Conservation (phyloP, 225 moss, liverwort and hornwort species). For the Marchantia paleacea region DNA sequence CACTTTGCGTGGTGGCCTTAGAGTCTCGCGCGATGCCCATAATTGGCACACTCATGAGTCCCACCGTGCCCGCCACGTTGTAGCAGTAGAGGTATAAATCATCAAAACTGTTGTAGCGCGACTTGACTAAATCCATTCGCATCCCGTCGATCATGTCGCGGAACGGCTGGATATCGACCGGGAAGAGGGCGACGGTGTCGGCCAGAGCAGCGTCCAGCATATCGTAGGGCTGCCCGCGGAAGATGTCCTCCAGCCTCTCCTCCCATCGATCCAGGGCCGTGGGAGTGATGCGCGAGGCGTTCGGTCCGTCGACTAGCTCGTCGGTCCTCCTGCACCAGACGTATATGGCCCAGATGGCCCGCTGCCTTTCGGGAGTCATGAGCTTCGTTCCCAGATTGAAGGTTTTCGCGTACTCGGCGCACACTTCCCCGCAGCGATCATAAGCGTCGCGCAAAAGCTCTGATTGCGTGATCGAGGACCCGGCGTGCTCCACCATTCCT, state of each 20-base stretch:
- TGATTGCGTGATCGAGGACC: background rate
- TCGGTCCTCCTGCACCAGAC: slow-evolving; percentile 97
- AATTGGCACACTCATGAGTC: slow-evolving; percentile 72
- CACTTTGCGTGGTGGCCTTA: slow-evolving; percentile 53
- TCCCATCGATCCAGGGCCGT: slow-evolving; percentile 90
- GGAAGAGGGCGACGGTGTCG: slow-evolving; percentile 56
- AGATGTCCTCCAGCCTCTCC: slow-evolving; percentile 79
- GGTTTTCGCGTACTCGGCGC: slow-evolving; percentile 87
- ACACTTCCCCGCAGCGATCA: slow-evolving; percentile 78
- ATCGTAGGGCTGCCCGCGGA: slow-evolving; percentile 64
- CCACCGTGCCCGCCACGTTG: slow-evolving; percentile 72
- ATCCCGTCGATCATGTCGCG: slow-evolving; percentile 78
- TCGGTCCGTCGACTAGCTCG: slow-evolving; percentile 90
- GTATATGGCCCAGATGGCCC: slow-evolving; percentile 93
- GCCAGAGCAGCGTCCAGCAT: slow-evolving; percentile 72
- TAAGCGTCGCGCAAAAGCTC: slow-evolving; percentile 67
- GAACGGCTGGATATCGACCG: slow-evolving; percentile 69
- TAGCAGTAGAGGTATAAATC: slow-evolving; percentile 77
- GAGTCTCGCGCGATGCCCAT: slow-evolving; percentile 62
- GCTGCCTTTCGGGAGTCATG: slow-evolving; percentile 85
- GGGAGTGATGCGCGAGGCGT: slow-evolving; percentile 83
- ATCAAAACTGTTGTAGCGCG: slow-evolving; percentile 58
- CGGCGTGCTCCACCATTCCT: slow-evolving; percentile 22
- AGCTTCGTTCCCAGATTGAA: slow-evolving; percentile 86
- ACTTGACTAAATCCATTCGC: slow-evolving; percentile 70